These are phyloP conservation scores for Crithidia mellificae DNA, from an alignment of 208 protist genomes.

Conservation along the genomic window DNA sequence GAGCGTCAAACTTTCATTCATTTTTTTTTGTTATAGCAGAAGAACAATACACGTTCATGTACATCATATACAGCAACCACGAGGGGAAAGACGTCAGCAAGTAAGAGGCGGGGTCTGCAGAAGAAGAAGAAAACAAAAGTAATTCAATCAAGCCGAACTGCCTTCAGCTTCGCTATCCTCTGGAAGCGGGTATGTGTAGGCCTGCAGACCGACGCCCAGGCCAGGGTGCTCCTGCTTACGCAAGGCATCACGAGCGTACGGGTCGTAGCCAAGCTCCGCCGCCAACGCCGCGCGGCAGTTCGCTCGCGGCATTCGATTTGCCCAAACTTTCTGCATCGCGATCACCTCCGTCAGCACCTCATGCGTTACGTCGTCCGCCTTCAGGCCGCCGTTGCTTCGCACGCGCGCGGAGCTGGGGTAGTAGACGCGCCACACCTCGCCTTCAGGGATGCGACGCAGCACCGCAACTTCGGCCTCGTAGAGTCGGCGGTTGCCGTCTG, in stretches of 20 bases:
- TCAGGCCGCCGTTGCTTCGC: not conserved
- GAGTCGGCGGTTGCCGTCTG: conserved; percentile 4
- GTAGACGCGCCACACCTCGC: conserved; percentile 54
- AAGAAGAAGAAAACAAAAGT: too few relatives aligned
- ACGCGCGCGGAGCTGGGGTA: conserved; percentile 4
- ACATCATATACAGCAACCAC: too few relatives aligned
- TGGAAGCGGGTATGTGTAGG: conserved; percentile 5
- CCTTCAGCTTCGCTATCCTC: not conserved
- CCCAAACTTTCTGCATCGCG: conserved; percentile 34
- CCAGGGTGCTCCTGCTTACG: not conserved
- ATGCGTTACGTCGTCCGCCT: not conserved
- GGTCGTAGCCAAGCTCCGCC: conserved; percentile 28
- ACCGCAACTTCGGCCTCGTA: conserved; percentile 35
- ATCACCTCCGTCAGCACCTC: conserved; percentile 36
- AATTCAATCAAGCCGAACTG: not conserved
- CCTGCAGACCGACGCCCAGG: conserved; percentile 1
- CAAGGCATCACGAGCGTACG: conserved; percentile 10
- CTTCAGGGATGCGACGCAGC: conserved; percentile 51
- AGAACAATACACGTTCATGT: too few relatives aligned
- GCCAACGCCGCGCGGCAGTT: conserved; percentile 3
- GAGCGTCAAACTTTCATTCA: too few relatives aligned
- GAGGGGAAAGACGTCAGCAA: too few relatives aligned
- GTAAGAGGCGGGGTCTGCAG: too few relatives aligned
- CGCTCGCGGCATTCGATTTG: conserved; percentile 1
- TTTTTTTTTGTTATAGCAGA: too few relatives aligned